Evolutionary conservation across 1,284 basidiomycete genomes (phyloP), one percentile per base, ranked within the genome.

Genomic region (Tranzscheliella williamsii): DNA sequence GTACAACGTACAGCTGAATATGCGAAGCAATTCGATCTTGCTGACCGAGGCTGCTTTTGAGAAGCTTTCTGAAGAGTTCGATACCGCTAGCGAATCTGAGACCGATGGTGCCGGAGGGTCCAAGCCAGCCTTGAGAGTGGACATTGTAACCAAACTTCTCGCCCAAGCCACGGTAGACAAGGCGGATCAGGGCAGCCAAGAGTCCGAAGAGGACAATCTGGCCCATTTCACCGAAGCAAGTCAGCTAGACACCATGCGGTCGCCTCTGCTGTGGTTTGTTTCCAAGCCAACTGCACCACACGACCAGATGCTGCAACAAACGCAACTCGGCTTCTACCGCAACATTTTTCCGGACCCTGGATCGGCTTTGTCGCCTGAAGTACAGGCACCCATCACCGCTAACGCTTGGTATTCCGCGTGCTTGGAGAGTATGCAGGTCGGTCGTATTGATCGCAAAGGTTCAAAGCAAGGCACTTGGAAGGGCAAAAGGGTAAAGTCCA

Each of bases 271-370:
- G 24, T 97, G 94, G 93, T 96, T 95, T 72, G 87, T 91, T 70
- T 87, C 58, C 81, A 78, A 87, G 4, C 85, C 87, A 7, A 38
- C 46, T 16, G 52, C 47, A 2, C 23, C 52, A 11, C 42, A 42
- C 7, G 42, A 56, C 3, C 41, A 53, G 16, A 41, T 66, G 37
- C 22, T 85, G 81, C 80, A 79, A 2, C 80, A 83, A 36, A 96
- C 89, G 0, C 94, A 98, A 78, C 84, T 96, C 23, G 94, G 93
- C 15, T 79, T 96, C 5, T 92, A 96, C 78, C 85, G 86, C 57
- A 83, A 87, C 12, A 64, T 92, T 13, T 89, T 90, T 68, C 85
- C 85, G 4, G 76, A 80, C 4, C 79, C 32, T 24, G 67, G 35
- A 8, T 64, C 45, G 20, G 79, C 31, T 78, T 22, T 48, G 16